These are phyloP conservation scores for Hypoxylon sp. DNA, from an alignment of 2,329 filamentous ascomycete genomes.

Conservation along the genomic window DNA sequence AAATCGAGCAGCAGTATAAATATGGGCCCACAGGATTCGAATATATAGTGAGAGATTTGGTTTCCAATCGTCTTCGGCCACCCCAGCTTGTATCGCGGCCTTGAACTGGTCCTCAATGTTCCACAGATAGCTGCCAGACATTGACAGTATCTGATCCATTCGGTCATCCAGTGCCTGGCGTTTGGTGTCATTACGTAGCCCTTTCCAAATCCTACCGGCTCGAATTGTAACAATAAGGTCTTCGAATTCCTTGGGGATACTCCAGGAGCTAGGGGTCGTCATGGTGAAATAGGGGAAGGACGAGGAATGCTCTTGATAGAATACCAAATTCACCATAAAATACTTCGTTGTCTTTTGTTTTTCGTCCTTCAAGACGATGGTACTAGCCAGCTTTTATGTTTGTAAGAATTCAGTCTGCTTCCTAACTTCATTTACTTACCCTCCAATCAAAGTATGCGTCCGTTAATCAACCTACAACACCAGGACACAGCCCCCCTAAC, in stretches of 20 bases:
- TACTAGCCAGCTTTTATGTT: background rate
- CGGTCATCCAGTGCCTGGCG: background rate
- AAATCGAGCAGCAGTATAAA: slow-evolving; percentile 21
- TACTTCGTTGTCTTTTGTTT: background rate
- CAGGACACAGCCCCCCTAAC: background rate
- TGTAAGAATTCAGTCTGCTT: background rate
- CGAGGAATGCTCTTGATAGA: background rate
- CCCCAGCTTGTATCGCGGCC: background rate
- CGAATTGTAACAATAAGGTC: background rate
- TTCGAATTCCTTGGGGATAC: background rate
- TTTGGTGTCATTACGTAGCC: background rate
- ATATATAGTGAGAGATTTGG: slow-evolving; percentile 1
- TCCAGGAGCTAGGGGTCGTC: background rate
- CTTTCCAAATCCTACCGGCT: background rate
- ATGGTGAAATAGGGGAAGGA: background rate
- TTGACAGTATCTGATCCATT: background rate
- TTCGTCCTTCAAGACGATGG: background rate
- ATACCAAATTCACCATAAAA: background rate
- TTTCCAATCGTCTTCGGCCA: background rate
- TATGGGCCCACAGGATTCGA: slow-evolving; percentile 15
- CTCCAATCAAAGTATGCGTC: too few relatives aligned
- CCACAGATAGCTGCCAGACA: background rate
- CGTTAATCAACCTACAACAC: background rate
- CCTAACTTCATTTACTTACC: too few relatives aligned
- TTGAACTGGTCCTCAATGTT: background rate